Evolutionary conservation across 129 eudicot genomes (phyloP), one percentile per base, ranked within the genome.

Genomic region (Deinandra increscens): DNA sequence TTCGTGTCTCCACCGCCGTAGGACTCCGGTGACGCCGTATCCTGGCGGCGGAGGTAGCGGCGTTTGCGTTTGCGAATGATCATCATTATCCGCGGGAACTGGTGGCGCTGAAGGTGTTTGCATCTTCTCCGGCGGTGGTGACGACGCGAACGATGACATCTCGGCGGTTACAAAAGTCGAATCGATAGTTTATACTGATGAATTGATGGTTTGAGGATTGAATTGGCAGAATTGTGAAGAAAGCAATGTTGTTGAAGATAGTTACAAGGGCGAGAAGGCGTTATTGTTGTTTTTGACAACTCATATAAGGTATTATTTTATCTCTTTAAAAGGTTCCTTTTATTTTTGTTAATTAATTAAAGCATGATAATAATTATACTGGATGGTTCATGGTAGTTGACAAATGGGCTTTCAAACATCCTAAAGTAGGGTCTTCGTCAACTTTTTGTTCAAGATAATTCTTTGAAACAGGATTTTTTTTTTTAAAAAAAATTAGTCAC

Each of bases 1-100:
- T 66, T 83, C 96, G 41, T 84, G 83, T 64, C 80, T 80, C 96
- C 97, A 91, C 29, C 89, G 61, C 48, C 79, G 34, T 0, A 88
- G 20, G 17, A 85, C 68, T 33, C 80, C 80, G 39, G 82, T 22
- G 48, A 82, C 84, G 17, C 92, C 96, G 74, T 45, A 38, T 63
- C 84, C 77, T 17, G 75, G 76, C 26, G 79, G 82, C 29, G 68
- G 81, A 69, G 81, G 81, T 14, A 76, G 65, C 33, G 71, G 71
- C 56, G 75, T 37, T 68, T 76, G 71, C 29, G 64, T 58, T 22
- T 36, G 46, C 9, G 43, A 20, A 1, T 43, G 4, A 26, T 29
- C 66, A 31, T 13, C 3, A 43, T 73, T 70, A 31, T 80, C 82
- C 3, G 0, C 63, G 10, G 79, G 33, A 9, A 6, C 64, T 31